Conservation (phyloP, 2,329 filamentous ascomycete genomes). For the Paramyrothecium roridum region DNA sequence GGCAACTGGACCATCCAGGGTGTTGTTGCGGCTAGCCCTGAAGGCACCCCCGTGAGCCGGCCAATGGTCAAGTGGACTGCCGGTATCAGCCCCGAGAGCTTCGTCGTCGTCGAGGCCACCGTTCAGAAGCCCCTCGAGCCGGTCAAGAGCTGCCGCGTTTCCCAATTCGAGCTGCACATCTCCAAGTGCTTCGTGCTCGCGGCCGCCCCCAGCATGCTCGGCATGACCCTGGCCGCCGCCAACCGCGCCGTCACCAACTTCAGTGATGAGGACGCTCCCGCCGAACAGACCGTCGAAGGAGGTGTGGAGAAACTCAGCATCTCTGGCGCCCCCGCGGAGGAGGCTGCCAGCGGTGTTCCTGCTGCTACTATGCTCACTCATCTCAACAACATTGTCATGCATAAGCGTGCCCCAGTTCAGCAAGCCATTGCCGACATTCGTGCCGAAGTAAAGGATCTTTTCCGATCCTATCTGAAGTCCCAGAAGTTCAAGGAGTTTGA, state of each 20-base stretch:
- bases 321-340: slow-evolving; percentile 32
- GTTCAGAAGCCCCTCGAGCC: slow-evolving; percentile 82
- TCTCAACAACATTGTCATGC: slow-evolving; percentile 88
- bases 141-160: slow-evolving; percentile 82
- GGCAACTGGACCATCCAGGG: slow-evolving; percentile 77
- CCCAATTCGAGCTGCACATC: slow-evolving; percentile 82
- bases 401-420: slow-evolving; percentile 87
- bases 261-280: slow-evolving; percentile 50
- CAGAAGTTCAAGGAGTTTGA: slow-evolving; percentile 81
- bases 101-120: slow-evolving; percentile 74
- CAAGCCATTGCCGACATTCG: slow-evolving; percentile 67
- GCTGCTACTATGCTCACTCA: slow-evolving; percentile 80
- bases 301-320: slow-evolving; percentile 39
- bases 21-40: slow-evolving; percentile 66
- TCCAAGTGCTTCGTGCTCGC: slow-evolving; percentile 79
- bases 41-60: slow-evolving; percentile 63
- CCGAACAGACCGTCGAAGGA: slow-evolving; percentile 18
- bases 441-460: slow-evolving; percentile 63
- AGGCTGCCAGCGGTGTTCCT: slow-evolving; percentile 49
- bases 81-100: slow-evolving; percentile 73
- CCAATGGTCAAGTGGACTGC: slow-evolving; percentile 95
- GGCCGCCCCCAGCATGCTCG: slow-evolving; percentile 54
- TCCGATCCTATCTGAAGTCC: slow-evolving; percentile 73
- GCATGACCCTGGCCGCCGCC: slow-evolving; percentile 54
- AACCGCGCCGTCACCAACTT: slow-evolving; percentile 56